phyloP scores from a whole-genome alignment of 306 rosid genomes.

The Cucurbita ficifolia region DNA sequence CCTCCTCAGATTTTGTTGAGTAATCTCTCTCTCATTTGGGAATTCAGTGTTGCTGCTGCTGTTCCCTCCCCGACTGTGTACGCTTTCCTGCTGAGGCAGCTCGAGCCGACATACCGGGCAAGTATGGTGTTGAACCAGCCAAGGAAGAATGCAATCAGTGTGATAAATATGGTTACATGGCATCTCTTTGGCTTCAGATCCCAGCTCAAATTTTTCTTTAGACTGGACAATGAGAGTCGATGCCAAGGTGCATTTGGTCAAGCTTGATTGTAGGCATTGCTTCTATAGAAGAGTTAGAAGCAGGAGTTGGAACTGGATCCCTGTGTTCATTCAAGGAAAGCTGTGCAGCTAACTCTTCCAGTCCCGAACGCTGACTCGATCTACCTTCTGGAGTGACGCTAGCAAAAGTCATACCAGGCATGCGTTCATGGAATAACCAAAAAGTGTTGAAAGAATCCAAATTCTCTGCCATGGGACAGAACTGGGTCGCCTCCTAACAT shows the following conservation, averaged over 20 bases:
- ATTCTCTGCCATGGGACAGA: neutral
- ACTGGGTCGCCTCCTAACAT: slow-evolving; percentile 19
- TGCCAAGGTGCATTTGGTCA: slow-evolving; percentile 38
- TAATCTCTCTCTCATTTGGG: slow-evolving; percentile 18
- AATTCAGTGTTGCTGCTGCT: slow-evolving; percentile 2
- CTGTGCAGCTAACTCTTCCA: slow-evolving; percentile 48
- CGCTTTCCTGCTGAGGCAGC: slow-evolving; percentile 39
- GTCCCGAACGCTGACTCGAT: slow-evolving; percentile 34
- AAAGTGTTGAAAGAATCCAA: slow-evolving; percentile 15
- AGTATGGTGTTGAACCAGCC: slow-evolving; percentile 66
- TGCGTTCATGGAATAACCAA: slow-evolving; percentile 37
- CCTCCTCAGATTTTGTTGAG: slow-evolving; percentile 36
- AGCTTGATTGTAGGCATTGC: slow-evolving; percentile 65
- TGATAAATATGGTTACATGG: slow-evolving; percentile 82
- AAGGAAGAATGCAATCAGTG: slow-evolving; percentile 66
- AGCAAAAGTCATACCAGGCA: slow-evolving; percentile 26
- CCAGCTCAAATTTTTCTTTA: slow-evolving; percentile 60
- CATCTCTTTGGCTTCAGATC: slow-evolving; percentile 59
- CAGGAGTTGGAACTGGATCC: slow-evolving; percentile 49
- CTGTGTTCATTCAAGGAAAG: slow-evolving; percentile 40
- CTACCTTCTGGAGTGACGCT: slow-evolving; percentile 31
- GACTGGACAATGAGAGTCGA: slow-evolving; percentile 61
- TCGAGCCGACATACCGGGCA: slow-evolving; percentile 81
- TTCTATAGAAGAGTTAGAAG: slow-evolving; percentile 43
- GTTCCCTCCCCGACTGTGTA: slow-evolving; percentile 1